Evolutionary conservation across 768 basidiomycete genomes (phyloP).

Genomic region (Trametes punicea): DNA sequence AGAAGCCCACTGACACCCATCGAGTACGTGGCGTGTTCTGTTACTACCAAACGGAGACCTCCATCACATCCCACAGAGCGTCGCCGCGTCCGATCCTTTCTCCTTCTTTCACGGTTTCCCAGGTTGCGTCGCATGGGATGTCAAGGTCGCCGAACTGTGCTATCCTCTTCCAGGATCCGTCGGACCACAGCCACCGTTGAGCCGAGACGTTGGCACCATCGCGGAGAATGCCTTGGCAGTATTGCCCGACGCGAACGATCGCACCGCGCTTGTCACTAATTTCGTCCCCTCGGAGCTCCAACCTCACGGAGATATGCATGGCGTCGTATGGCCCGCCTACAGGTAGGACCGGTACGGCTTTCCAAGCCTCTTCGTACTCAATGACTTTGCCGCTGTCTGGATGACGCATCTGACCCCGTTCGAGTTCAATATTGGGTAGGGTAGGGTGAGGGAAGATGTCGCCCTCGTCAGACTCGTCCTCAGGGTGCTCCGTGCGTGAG

Average conservation of each 20-base stretch:
- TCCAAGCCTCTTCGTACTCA: slow-evolving; percentile 21
- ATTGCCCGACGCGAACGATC: slow-evolving; percentile 13
- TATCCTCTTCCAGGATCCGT: background rate
- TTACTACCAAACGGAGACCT: background rate
- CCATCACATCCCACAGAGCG: background rate
- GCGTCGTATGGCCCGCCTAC: background rate
- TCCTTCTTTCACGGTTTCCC: background rate
- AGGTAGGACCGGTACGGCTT: background rate
- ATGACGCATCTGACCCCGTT: slow-evolving; percentile 14
- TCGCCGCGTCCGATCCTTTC: background rate
- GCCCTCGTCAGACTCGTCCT: slow-evolving; percentile 17
- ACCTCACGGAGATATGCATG: background rate
- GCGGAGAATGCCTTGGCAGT: slow-evolving; percentile 10
- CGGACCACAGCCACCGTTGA: slow-evolving; percentile 11
- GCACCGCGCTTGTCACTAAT: background rate
- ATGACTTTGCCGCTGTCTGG: slow-evolving; percentile 8
- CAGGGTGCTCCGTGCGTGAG: slow-evolving; percentile 14
- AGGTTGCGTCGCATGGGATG: slow-evolving; percentile 6
- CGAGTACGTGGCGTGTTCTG: no score
- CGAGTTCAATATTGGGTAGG: slow-evolving; percentile 8
- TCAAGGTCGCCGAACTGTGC: background rate
- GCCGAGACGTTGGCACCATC: slow-evolving; percentile 3
- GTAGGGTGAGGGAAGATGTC: slow-evolving; percentile 14
- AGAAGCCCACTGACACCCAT: no score
- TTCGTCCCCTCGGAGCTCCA: background rate